Evolutionary conservation across 2,329 filamentous ascomycete genomes (phyloP).

Genomic region (Penicillium decumbens): DNA sequence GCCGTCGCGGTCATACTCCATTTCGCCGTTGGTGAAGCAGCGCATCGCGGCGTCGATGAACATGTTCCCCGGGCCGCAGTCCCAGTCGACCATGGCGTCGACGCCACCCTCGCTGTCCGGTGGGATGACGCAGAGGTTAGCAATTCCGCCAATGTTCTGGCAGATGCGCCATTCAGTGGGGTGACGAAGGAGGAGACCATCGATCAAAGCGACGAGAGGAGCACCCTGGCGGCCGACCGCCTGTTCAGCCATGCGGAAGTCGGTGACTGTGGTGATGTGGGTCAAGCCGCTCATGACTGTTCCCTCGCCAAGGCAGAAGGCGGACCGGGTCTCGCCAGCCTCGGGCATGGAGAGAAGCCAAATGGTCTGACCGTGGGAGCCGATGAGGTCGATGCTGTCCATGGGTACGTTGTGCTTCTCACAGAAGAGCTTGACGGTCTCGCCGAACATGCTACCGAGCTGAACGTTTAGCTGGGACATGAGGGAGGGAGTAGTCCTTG

Average conservation of each 20-base stretch:
- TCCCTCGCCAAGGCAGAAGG: slow-evolving; percentile 55
- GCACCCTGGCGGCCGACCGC: slow-evolving; percentile 51
- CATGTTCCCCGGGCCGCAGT: slow-evolving; percentile 52
- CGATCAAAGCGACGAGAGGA: slow-evolving; percentile 55
- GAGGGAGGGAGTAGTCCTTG: slow-evolving; percentile 49
- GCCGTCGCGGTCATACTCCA: slow-evolving; percentile 50
- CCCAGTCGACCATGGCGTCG: slow-evolving; percentile 28
- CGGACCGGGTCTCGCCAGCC: slow-evolving; percentile 42
- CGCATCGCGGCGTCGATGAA: slow-evolving; percentile 54
- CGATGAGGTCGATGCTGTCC: slow-evolving; percentile 49
- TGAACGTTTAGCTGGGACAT: slow-evolving; percentile 56
- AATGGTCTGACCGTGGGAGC: slow-evolving; percentile 56
- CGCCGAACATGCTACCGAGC: slow-evolving; percentile 53
- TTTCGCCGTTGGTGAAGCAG: slow-evolving; percentile 48
- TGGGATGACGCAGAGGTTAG: slow-evolving; percentile 37
- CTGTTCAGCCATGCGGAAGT: slow-evolving; percentile 53
- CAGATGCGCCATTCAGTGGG: slow-evolving; percentile 53
- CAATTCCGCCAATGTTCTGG: slow-evolving; percentile 58
- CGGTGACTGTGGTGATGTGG: slow-evolving; percentile 51
- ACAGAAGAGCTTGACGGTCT: slow-evolving; percentile 49
- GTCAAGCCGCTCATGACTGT: slow-evolving; percentile 51
- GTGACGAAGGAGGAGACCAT: slow-evolving; percentile 53
- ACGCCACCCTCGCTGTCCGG: slow-evolving; percentile 4
- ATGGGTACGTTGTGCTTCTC: slow-evolving; percentile 41
- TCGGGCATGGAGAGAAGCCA: slow-evolving; percentile 53